phyloP scores from a whole-genome alignment of 192 early-diverging fungal genomes.

The Coemansia pectinata region DNA sequence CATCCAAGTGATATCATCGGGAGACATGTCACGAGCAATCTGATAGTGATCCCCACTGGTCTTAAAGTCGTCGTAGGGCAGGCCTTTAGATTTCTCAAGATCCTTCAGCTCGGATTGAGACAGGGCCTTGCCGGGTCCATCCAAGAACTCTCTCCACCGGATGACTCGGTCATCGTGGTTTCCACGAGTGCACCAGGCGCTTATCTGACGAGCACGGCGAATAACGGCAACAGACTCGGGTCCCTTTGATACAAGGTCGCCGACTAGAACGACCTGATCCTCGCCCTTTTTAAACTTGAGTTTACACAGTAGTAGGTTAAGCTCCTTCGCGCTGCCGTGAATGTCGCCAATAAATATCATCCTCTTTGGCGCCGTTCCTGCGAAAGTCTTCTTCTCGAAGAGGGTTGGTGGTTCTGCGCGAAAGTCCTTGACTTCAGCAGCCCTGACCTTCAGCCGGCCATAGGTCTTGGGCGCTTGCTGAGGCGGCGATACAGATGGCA shows the following conservation, averaged over 20 bases:
- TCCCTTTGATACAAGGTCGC: slow-evolving; percentile 69
- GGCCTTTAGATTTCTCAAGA: slow-evolving; percentile 6
- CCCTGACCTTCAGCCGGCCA: slow-evolving; percentile 5
- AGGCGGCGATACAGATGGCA: not conserved
- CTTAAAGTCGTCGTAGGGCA: slow-evolving; percentile 30
- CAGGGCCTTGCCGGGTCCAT: slow-evolving; percentile 28
- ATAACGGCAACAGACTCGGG: slow-evolving; percentile 62
- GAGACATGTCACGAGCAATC: slow-evolving; percentile 45
- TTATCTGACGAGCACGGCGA: slow-evolving; percentile 49
- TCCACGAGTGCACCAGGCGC: slow-evolving; percentile 63
- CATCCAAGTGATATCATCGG: slow-evolving; percentile 58
- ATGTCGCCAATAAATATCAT: slow-evolving; percentile 73
- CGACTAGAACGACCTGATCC: slow-evolving; percentile 67
- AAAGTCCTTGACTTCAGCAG: slow-evolving; percentile 15
- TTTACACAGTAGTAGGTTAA: slow-evolving; percentile 56
- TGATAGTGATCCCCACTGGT: slow-evolving; percentile 29
- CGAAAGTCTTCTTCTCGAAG: slow-evolving; percentile 4
- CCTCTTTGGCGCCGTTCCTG: slow-evolving; percentile 18
- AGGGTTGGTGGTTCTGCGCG: slow-evolving; percentile 22
- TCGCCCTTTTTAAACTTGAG: slow-evolving; percentile 31
- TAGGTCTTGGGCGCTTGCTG: not conserved
- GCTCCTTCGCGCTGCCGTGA: slow-evolving; percentile 62
- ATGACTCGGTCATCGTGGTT: slow-evolving; percentile 77
- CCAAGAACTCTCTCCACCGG: slow-evolving; percentile 58
- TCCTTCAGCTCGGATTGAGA: slow-evolving; percentile 11